Base-by-base conservation (phyloP, 2,329 filamentous ascomycete genomes). In the Alternaria triticimaculans region DNA sequence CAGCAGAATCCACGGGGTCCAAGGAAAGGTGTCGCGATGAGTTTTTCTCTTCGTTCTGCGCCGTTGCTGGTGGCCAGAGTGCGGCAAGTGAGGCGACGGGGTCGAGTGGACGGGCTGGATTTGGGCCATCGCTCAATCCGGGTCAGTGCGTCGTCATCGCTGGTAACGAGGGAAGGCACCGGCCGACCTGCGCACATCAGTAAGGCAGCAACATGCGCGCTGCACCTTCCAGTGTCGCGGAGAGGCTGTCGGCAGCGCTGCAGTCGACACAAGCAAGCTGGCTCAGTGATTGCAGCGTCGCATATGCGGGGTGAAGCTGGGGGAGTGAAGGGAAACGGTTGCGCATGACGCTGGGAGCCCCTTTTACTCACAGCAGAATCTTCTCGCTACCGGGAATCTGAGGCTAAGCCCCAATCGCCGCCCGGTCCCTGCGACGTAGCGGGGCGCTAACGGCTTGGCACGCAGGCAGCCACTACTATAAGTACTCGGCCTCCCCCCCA, bases 351-450 rank as follows among this genome's bases (percentile, higher is more conserved):
- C 41, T 51, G 64, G 50, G 53, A 66, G 64, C 72, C 74, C 73
- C 74, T 70, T 72, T 73, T 69, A 55, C 60, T 55, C 58, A 44
- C 53, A 50, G 60, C 68, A 67, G 69, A 76, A 69, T 66, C 68
- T 76, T 71, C 72, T 66, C 66, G 72, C 66, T 71, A 75, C 72
- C 72, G 67, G 70, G 65, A 69, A 70, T 26, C 53, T 49, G 25
- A 51, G 45, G 60, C 68, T 69, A 71, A 53, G 49, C 64, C 66
- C 49, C 54, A 58, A 62, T 60, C 43, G 63, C 43, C 11, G 49
- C 44, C 20, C 18, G 21, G 55, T 33, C 59, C 53, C 55, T 62
- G 67, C 41, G 58, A 26, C 4, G 58, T 67, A 68, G 66, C 48
- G 51, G 18, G 14, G 62, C 70, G 62, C 67, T 55, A 64, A 18